Conservation (phyloP, 1,284 basidiomycete species). For the Microbotryum lychnidis-dioicae region DNA sequence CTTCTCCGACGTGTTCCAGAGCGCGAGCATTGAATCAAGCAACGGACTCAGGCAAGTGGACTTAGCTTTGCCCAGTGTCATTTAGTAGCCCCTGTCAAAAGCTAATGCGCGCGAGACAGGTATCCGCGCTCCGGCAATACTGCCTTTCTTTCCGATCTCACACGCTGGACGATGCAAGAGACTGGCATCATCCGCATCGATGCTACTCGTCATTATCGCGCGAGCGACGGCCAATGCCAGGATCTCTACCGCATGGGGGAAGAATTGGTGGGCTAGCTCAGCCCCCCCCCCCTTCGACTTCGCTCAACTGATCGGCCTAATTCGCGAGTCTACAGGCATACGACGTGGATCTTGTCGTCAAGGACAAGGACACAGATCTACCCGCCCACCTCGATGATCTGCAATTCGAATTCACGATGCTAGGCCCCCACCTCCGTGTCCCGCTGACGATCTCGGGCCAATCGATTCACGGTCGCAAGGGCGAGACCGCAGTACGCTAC, state of each 20-base stretch:
- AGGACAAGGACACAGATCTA: conserved; percentile 56
- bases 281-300: background rate
- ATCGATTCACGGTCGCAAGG: too few species aligned
- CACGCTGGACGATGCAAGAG: conserved; percentile 88
- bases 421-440: conserved; percentile 85
- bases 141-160: conserved; percentile 63
- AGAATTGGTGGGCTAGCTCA: conserved; percentile 53
- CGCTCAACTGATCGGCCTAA: background rate
- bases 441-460: conserved; percentile 44
- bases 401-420: conserved; percentile 94
- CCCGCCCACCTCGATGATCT: conserved; percentile 67
- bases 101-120: background rate
- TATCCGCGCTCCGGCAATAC: conserved; percentile 57
- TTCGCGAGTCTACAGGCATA: conserved; percentile 52
- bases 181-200: conserved; percentile 71
- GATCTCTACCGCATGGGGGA: conserved; percentile 82
- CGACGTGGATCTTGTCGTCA: conserved; percentile 61
- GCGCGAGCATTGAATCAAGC: conserved; percentile 5
- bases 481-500: conserved; percentile 47
- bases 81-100: background rate
- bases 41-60: conserved; percentile 12
- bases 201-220: background rate
- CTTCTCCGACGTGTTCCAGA: conserved; percentile 50
- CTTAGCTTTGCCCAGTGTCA: background rate
- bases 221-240: conserved; percentile 25